phyloP scores from a whole-genome alignment of 805 yeast genomes.

The Starmerella stellata region DNA sequence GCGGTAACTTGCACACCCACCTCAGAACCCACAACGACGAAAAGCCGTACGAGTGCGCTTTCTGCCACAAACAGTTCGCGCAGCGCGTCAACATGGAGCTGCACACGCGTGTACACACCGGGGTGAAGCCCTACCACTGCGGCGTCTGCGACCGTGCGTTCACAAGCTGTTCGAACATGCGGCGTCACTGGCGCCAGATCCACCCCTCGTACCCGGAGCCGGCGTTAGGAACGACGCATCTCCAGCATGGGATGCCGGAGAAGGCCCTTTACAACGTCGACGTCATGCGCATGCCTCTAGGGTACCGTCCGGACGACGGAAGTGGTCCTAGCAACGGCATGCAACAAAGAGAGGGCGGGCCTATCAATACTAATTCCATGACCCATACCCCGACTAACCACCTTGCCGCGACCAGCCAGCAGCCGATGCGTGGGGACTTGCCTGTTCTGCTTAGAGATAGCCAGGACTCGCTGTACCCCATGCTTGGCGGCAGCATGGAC shows the following conservation, averaged over 20 bases:
- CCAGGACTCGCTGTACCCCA: too few species aligned
- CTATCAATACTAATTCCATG: too few species aligned
- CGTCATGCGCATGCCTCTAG: not conserved
- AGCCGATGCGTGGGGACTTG: not conserved
- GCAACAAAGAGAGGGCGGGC: too few species aligned
- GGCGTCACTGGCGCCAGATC: conserved; percentile 16
- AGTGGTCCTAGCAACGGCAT: too few species aligned
- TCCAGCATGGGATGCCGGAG: conserved; percentile 14
- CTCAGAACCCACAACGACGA: conserved; percentile 52
- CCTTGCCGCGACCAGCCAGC: not conserved
- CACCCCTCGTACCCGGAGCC: conserved; percentile 15
- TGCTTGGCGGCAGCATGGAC: too few species aligned
- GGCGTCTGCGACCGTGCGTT: conserved; percentile 31
- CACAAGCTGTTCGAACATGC: conserved; percentile 16
- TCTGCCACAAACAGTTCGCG: conserved; percentile 61
- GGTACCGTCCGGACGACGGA: not conserved
- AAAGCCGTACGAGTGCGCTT: conserved; percentile 66
- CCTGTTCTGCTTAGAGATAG: too few species aligned
- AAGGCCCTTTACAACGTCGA: conserved; percentile 8
- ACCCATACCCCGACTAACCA: not conserved
- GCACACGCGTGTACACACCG: conserved; percentile 71
- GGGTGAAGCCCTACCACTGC: conserved; percentile 77
- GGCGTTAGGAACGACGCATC: conserved; percentile 11
- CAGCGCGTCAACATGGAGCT: conserved; percentile 77
- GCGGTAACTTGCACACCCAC: conserved; percentile 76